These are phyloP conservation scores for Nothopassalora personata DNA, from an alignment of 2,329 filamentous ascomycete species.

Conservation along the genomic window DNA sequence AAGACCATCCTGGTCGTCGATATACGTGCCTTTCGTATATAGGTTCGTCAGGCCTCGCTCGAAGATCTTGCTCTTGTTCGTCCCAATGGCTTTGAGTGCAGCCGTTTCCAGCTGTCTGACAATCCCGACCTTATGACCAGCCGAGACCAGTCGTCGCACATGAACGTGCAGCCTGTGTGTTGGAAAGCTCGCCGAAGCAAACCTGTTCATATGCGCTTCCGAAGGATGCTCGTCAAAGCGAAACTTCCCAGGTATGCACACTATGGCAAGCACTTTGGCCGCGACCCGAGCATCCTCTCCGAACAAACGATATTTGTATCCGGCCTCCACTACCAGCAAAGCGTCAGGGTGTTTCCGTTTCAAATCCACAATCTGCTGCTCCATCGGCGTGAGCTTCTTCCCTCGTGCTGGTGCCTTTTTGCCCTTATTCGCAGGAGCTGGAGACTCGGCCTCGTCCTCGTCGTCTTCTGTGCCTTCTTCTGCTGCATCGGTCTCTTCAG, in stretches of 20 bases:
- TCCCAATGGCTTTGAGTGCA: conserved; percentile 87
- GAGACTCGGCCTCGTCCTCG: conserved; percentile 47
- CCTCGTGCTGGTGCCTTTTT: conserved; percentile 55
- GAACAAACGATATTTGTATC: conserved; percentile 97
- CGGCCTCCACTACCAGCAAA: conserved; percentile 85
- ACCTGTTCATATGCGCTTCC: conserved; percentile 84
- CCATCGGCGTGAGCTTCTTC: conserved; percentile 89
- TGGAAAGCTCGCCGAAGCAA: conserved; percentile 93
- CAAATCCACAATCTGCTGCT: conserved; percentile 87
- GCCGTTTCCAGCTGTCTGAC: conserved; percentile 93
- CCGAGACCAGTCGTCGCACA: conserved; percentile 83
- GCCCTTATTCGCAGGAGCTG: conserved; percentile 44
- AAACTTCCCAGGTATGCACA: conserved; percentile 94
- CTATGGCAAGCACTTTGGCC: conserved; percentile 84
- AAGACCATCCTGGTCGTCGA: conserved; percentile 84
- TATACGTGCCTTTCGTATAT: conserved; percentile 96
- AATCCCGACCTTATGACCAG: conserved; percentile 92
- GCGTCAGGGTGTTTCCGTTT: conserved; percentile 89
- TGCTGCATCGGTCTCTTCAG: conserved; percentile 49
- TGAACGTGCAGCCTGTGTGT: conserved; percentile 88
- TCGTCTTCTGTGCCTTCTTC: conserved; percentile 54
- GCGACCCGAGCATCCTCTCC: conserved; percentile 88
- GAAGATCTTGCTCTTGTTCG: conserved; percentile 90
- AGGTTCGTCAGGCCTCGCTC: conserved; percentile 88
- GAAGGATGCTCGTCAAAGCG: conserved; percentile 91